phyloP scores from a whole-genome alignment of 768 basidiomycete genomes.

The Leccinum truebloodii region DNA sequence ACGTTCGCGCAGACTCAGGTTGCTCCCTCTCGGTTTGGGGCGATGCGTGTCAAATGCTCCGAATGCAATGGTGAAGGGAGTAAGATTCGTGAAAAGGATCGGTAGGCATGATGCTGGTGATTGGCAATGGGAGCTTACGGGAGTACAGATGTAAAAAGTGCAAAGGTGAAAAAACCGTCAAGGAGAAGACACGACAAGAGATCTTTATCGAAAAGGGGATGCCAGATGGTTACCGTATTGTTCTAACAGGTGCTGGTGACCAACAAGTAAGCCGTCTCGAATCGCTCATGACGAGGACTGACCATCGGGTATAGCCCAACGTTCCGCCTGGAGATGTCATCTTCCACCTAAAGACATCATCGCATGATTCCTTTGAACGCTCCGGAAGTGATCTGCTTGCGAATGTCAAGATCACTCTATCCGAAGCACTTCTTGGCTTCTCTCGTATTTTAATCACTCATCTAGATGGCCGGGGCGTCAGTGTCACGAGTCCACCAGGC shows the following conservation, averaged over 20 bases:
- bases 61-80: conserved; percentile 71
- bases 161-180: conserved; percentile 80
- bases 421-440: conserved; percentile 95
- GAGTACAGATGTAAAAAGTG: conserved; percentile 87
- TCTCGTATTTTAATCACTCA: conserved; percentile 88
- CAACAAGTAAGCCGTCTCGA: conserved; percentile 58
- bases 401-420: conserved; percentile 82
- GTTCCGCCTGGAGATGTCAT: conserved; percentile 89
- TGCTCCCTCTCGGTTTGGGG: conserved; percentile 47
- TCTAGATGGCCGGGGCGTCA: conserved; percentile 90
- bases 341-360: conserved; percentile 67
- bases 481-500: conserved; percentile 69
- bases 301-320: conserved; percentile 63
- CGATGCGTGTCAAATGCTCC: conserved; percentile 57
- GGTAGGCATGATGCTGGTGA: conserved; percentile 43
- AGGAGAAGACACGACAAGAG: conserved; percentile 89
- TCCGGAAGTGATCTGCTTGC: conserved; percentile 80
- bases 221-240: conserved; percentile 79
- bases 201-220: conserved; percentile 87
- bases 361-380: conserved; percentile 82
- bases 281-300: conserved; percentile 2
- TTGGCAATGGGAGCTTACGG: conserved; percentile 5
- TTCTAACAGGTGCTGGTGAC: conserved; percentile 90
- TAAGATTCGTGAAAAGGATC: conserved; percentile 80
- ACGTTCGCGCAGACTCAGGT: conserved; percentile 58